phyloP scores from a whole-genome alignment of 305 asterid genomes.

The Fraxinus ornus region DNA sequence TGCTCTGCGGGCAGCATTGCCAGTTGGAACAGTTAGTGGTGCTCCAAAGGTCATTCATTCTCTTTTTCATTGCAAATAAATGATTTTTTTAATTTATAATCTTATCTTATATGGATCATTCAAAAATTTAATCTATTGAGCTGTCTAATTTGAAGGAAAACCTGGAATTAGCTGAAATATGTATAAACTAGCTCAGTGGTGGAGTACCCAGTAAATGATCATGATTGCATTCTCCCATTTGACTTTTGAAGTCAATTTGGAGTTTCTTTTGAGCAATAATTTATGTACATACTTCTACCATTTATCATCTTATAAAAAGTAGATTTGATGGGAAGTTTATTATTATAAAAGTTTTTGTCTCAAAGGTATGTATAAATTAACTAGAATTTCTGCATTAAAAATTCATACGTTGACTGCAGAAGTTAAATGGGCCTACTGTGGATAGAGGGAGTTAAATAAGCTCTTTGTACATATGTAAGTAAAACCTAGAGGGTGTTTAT shows the following conservation, averaged over 20 bases:
- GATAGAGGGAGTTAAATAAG: too few relatives aligned
- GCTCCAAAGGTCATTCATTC: constrained; percentile 82
- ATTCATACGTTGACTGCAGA: not conserved
- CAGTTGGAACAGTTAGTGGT: constrained; percentile 98
- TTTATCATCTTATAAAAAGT: not conserved
- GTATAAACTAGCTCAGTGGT: not conserved
- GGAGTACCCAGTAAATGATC: not conserved
- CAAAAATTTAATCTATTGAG: not conserved
- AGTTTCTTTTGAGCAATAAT: not conserved
- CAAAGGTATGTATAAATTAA: too few relatives aligned
- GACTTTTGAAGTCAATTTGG: not conserved
- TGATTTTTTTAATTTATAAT: not conserved
- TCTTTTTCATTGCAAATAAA: constrained; percentile 5
- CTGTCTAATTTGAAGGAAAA: not conserved
- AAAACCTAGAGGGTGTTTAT: not conserved
- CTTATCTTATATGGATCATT: not conserved
- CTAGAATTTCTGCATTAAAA: not conserved
- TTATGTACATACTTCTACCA: not conserved
- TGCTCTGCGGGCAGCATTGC: constrained; percentile 91
- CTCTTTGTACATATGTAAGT: not conserved
- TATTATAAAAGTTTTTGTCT: too few relatives aligned
- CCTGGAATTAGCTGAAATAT: not conserved
- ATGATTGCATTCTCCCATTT: not conserved
- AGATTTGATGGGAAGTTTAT: too few relatives aligned
- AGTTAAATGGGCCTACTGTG: too few relatives aligned